Evolutionary conservation across 257 asterid species (phyloP).

Genomic region (Voacanga thouarsii): DNA sequence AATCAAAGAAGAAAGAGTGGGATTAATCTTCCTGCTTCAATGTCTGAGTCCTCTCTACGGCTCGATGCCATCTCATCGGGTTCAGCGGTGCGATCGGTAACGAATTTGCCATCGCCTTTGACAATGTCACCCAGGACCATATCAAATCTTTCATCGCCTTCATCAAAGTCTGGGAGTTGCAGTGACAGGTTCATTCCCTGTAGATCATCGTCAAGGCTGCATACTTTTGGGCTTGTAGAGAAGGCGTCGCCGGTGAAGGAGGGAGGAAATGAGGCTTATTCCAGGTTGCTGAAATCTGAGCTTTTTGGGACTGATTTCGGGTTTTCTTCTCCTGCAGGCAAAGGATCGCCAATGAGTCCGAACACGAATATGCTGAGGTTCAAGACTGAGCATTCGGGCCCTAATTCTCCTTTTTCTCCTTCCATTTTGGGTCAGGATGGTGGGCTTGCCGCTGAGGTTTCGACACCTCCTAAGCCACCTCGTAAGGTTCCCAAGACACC

Average conservation of each 20-base stretch:
- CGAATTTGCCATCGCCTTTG: slow-evolving; percentile 62
- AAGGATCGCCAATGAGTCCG: slow-evolving; percentile 73
- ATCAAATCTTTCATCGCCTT: slow-evolving; percentile 72
- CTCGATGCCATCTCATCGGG: slow-evolving; percentile 50
- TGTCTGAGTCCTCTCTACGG: slow-evolving; percentile 69
- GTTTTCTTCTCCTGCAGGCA: slow-evolving; percentile 78
- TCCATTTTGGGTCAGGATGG: slow-evolving; percentile 66
- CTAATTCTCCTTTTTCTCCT: slow-evolving; percentile 81
- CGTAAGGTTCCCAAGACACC: slow-evolving; percentile 98
- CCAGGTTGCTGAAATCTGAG: slow-evolving; percentile 74
- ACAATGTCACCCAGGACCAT: slow-evolving; percentile 94
- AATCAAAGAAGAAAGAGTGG: slow-evolving; percentile 73
- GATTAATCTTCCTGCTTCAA: slow-evolving; percentile 71
- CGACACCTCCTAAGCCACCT: slow-evolving; percentile 88
- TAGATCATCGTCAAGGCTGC: slow-evolving; percentile 93
- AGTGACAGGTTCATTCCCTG: slow-evolving; percentile 98
- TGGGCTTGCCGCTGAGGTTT: slow-evolving; percentile 48
- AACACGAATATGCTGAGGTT: slow-evolving; percentile 90
- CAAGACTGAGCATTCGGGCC: slow-evolving; percentile 79
- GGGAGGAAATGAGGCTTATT: slow-evolving; percentile 78
- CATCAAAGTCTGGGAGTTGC: slow-evolving; percentile 63
- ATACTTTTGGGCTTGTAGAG: slow-evolving; percentile 85
- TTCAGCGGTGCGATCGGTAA: slow-evolving; percentile 16
- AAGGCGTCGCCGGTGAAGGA: slow-evolving; percentile 80
- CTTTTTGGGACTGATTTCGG: slow-evolving; percentile 94